These are phyloP conservation scores for Aureobasidium sp. DNA, from an alignment of 2,329 filamentous ascomycete genomes.

Conservation along the genomic window DNA sequence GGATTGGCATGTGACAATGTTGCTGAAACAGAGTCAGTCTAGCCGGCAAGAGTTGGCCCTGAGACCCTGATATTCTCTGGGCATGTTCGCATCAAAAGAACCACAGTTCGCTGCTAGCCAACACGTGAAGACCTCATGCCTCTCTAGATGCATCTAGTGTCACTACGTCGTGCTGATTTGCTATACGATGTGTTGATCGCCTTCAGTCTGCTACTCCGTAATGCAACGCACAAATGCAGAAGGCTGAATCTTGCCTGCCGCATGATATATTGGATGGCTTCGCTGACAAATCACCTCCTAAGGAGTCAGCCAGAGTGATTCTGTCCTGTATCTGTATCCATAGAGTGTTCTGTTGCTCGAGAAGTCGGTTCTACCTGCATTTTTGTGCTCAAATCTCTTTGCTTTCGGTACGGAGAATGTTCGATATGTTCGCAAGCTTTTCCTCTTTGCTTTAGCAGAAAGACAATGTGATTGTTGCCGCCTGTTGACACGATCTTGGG, in stretches of 20 bases:
- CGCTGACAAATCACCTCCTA: not conserved
- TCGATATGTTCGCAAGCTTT: not conserved
- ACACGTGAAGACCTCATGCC: not conserved
- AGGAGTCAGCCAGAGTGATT: not conserved
- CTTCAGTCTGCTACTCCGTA: not conserved
- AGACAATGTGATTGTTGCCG: not conserved
- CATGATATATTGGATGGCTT: not conserved
- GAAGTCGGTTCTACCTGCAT: not conserved
- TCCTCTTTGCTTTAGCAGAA: not conserved
- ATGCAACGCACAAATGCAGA: not conserved
- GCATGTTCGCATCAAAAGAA: slow-evolving; percentile 2
- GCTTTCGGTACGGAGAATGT: too few species aligned
- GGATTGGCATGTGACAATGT: not conserved
- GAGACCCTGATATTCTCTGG: not conserved
- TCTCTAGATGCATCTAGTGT: not conserved
- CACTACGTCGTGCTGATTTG: not conserved
- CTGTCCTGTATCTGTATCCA: not conserved
- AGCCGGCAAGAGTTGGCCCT: not conserved
- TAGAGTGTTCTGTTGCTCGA: too few species aligned
- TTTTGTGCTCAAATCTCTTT: not conserved
- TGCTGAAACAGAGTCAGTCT: not conserved
- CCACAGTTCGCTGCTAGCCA: not conserved
- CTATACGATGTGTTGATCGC: not conserved
- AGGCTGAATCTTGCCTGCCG: not conserved
- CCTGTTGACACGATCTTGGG: not conserved